Base-by-base conservation (phyloP, 140 eudicot genomes). In the Flaveria floridana region DNA sequence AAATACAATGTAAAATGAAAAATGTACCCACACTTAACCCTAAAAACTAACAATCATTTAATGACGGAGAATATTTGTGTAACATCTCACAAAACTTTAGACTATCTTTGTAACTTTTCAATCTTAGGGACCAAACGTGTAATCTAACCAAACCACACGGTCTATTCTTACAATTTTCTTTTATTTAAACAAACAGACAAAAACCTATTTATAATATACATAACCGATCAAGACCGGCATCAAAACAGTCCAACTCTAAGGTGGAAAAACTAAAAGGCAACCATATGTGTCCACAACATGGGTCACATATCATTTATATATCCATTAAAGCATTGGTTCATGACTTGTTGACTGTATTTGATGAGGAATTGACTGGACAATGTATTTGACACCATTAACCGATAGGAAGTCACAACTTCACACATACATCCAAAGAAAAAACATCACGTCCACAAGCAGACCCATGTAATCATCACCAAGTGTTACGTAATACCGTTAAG, bases 231-330 rank as follows among this genome's bases (percentile, higher is more conserved):
- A 34, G 47, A 30, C 50, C 20, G 34, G 65, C 65, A 57, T 21
- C 65, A 18, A 64, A 34, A 12, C 6, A 64, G 23, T 64, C 25
- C 25, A 64, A 34, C 23, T 64, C 11, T 15, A 25, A 6, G 2
- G 70, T 64, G 48, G 70, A 64, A 64, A 64, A 48, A 48, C 55
- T 13, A 12, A 48, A 47, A 64, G 37, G 23, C 48, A 34, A 64
- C 23, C 47, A 28, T 21, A 39, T 64, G 34, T 15, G 69, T 28
- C 21, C 23, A 28, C 69, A 30, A 7, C 28, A 10, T 2, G 44
- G 39, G 46, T 64, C 48, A 64, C 50, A 30, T 14, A 28, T 6
- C 19, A 55, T 53, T n/a, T 7, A 10, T 19, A 55, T 18, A 3
- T 18, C 19, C 16, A 11, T 47, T 47, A 47, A 47, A 47, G n/a